phyloP scores from a whole-genome alignment of 2,329 filamentous ascomycete species.

The Phaeosphaeria sp. region DNA sequence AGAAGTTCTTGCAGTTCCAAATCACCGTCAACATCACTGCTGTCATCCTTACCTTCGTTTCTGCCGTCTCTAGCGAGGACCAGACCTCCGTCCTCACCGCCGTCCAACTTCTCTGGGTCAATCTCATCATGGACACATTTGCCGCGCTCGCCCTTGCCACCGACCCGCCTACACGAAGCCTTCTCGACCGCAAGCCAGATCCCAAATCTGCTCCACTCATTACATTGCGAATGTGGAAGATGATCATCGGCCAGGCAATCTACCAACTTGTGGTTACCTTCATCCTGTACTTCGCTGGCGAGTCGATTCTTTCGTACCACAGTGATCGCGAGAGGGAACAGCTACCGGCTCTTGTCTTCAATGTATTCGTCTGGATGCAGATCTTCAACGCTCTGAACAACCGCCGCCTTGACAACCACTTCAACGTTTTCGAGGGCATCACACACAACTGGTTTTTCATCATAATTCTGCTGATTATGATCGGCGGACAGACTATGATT shows the following conservation, averaged over 20 bases:
- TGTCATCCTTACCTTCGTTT: conserved; percentile 85
- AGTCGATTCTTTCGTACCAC: conserved; percentile 66
- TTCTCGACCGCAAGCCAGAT: conserved; percentile 81
- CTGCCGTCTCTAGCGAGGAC: conserved; percentile 73
- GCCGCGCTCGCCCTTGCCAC: conserved; percentile 88
- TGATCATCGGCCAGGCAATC: conserved; percentile 92
- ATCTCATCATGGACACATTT: conserved; percentile 96
- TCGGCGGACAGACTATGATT: conserved; percentile 88
- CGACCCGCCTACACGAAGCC: conserved; percentile 82
- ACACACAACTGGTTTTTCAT: conserved; percentile 88
- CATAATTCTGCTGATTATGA: conserved; percentile 83
- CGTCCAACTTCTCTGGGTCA: conserved; percentile 94
- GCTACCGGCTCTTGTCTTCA: conserved; percentile 87
- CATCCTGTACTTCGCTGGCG: conserved; percentile 79
- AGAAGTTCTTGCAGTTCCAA: conserved; percentile 64
- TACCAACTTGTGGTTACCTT: conserved; percentile 85
- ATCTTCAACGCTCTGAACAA: conserved; percentile 99
- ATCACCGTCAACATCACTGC: conserved; percentile 92
- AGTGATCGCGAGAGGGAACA: conserved; percentile 53
- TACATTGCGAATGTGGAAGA: conserved; percentile 94
- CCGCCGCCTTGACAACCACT: conserved; percentile 89
- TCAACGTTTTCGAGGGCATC: conserved; percentile 95
- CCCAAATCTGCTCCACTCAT: conserved; percentile 78
- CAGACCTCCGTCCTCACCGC: conserved; percentile 82
- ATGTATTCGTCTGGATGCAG: conserved; percentile 99